Conservation (phyloP, 805 yeast species). For the Ogataea ganodermae region DNA sequence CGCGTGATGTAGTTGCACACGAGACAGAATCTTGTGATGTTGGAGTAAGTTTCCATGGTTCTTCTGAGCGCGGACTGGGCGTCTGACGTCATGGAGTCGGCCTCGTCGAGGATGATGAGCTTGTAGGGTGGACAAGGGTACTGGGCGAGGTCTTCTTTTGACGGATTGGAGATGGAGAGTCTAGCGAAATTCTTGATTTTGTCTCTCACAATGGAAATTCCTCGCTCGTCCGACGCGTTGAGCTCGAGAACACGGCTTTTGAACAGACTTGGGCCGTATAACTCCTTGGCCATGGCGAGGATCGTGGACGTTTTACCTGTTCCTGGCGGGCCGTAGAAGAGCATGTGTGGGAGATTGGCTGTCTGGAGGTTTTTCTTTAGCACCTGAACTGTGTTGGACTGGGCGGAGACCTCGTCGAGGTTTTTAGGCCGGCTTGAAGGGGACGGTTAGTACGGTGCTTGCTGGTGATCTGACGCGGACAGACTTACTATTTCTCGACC, state of each 20-base stretch:
- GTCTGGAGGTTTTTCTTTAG: conserved; percentile 75
- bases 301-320: conserved; percentile 92
- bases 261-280: conserved; percentile 72
- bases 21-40: conserved; percentile 88
- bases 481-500: conserved; percentile 79
- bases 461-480: neutral
- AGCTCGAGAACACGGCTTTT: conserved; percentile 76
- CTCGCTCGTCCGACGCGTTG: conserved; percentile 91
- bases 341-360: conserved; percentile 87
- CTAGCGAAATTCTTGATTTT: conserved; percentile 87
- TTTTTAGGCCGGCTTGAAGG: conserved; percentile 71
- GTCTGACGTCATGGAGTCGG: conserved; percentile 96
- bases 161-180: conserved; percentile 77
- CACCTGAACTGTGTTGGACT: conserved; percentile 84
- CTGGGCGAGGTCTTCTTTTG: conserved; percentile 61
- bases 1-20: conserved; percentile 96
- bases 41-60: conserved; percentile 89
- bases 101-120: conserved; percentile 89
- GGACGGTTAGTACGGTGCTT: conserved; percentile 2
- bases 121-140: conserved; percentile 98
- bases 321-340: conserved; percentile 93
- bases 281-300: conserved; percentile 75
- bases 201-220: conserved; percentile 83
- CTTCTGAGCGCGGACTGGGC: conserved; percentile 95
- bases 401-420: conserved; percentile 87